Conservation (phyloP, 2,329 filamentous ascomycete genomes). For the Ophiostoma himal-ulmi region DNA sequence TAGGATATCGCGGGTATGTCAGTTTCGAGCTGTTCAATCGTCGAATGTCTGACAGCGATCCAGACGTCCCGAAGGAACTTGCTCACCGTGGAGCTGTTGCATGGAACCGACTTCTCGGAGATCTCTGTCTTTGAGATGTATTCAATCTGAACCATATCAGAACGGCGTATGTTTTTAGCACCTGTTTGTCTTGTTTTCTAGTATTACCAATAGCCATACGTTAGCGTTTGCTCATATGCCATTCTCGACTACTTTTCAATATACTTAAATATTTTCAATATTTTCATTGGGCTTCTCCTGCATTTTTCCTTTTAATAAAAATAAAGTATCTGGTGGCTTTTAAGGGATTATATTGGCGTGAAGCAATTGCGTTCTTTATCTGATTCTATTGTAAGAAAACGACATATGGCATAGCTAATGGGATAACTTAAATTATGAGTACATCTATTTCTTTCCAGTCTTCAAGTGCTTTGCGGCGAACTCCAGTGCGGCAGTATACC, state of each 20-base stretch:
- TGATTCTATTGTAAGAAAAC: too few species aligned
- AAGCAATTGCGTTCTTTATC: too few species aligned
- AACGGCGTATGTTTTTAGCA: background rate
- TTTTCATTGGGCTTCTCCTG: too few species aligned
- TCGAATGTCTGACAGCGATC: slow-evolving; percentile 42
- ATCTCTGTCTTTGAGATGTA: background rate
- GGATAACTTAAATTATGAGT: background rate
- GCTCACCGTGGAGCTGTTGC: slow-evolving; percentile 45
- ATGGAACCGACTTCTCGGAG: slow-evolving; percentile 39
- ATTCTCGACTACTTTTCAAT: too few species aligned
- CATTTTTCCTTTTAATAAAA: too few species aligned
- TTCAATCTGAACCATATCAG: background rate
- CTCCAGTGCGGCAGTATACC: slow-evolving; percentile 55
- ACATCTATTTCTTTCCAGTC: slow-evolving; percentile 33
- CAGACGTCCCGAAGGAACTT: slow-evolving; percentile 45
- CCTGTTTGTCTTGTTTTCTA: background rate
- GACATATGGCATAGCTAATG: too few species aligned
- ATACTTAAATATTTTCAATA: too few species aligned
- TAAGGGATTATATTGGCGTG: too few species aligned
- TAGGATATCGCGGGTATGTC: slow-evolving; percentile 56
- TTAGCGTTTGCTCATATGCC: background rate
- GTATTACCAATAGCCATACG: background rate
- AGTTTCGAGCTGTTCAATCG: slow-evolving; percentile 56
- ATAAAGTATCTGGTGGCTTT: too few species aligned
- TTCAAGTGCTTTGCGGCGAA: background rate